phyloP scores from a whole-genome alignment of 2,329 filamentous ascomycete genomes.

The Fusarium heterosporum region DNA sequence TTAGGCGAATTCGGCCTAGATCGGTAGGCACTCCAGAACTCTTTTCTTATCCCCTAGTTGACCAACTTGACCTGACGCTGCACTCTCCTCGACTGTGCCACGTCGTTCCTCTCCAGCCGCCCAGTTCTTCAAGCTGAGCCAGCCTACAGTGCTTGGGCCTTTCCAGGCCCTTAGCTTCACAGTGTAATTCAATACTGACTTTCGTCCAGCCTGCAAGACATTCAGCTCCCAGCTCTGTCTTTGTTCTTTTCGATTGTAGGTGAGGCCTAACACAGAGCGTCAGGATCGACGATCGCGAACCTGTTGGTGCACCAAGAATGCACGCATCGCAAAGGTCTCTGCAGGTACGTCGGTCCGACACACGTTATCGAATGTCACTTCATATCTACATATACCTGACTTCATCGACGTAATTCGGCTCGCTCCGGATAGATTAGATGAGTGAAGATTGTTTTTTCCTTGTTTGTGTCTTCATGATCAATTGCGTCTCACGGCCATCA shows the following conservation, averaged over 20 bases:
- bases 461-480: neutral
- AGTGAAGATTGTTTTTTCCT: neutral
- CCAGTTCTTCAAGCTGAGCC: neutral
- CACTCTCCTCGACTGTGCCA: conserved; percentile 26
- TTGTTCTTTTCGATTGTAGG: neutral
- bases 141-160: conserved; percentile 8
- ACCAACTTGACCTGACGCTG: neutral
- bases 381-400: neutral
- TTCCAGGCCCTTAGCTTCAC: conserved; percentile 19
- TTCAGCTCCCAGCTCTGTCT: neutral
- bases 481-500: conserved; percentile 6
- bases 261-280: conserved; percentile 21
- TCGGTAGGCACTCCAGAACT: too few species aligned
- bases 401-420: conserved; percentile 12
- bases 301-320: neutral
- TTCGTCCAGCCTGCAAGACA: neutral
- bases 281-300: conserved; percentile 22
- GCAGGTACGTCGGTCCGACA: conserved; percentile 21
- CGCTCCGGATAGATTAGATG: conserved; percentile 4
- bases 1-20: too few species aligned
- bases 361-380: conserved; percentile 20
- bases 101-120: neutral
- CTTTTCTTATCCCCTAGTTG: too few species aligned
- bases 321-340: conserved; percentile 6
- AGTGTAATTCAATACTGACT: conserved; percentile 10